Evolutionary conservation across 306 rosid genomes (phyloP).

Genomic region (Betula pendula): DNA sequence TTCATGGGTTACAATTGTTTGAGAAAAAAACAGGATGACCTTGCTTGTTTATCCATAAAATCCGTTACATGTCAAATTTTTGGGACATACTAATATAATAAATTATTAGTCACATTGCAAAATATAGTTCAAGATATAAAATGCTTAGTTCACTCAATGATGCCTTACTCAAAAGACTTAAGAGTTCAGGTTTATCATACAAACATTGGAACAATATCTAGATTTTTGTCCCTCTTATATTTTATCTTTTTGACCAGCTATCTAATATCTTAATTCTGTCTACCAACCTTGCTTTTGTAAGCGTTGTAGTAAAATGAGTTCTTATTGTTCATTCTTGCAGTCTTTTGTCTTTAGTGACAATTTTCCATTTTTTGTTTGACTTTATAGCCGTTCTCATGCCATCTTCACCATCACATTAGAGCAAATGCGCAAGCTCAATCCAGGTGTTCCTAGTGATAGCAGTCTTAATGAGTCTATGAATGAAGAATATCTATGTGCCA

Average conservation of each 20-base stretch:
- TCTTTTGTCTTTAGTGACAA: slow-evolving; percentile 25
- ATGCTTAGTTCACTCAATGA: slow-evolving; percentile 6
- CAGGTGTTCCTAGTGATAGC: slow-evolving; percentile 43
- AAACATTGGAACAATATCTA: not conserved
- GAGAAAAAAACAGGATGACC: not conserved
- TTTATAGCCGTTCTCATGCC: slow-evolving; percentile 94
- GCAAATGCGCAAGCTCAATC: slow-evolving; percentile 81
- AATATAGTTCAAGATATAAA: not conserved
- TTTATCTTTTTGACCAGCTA: not conserved
- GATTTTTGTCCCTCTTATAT: not conserved
- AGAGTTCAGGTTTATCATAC: not conserved
- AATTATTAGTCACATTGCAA: not conserved
- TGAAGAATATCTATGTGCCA: slow-evolving; percentile 92
- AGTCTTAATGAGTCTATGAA: slow-evolving; percentile 53
- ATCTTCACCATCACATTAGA: slow-evolving; percentile 98
- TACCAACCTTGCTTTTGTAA: not conserved
- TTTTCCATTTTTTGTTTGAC: slow-evolving; percentile 28
- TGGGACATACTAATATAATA: not conserved
- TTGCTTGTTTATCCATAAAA: not conserved
- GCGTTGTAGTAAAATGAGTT: not conserved
- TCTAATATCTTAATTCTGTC: not conserved
- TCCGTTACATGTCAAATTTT: not conserved
- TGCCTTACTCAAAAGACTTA: not conserved
- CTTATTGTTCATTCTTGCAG: slow-evolving; percentile 22
- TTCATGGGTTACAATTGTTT: not conserved